Evolutionary conservation across 2,329 filamentous ascomycete genomes (phyloP).

Genomic region (Aspergillus vadensis): DNA sequence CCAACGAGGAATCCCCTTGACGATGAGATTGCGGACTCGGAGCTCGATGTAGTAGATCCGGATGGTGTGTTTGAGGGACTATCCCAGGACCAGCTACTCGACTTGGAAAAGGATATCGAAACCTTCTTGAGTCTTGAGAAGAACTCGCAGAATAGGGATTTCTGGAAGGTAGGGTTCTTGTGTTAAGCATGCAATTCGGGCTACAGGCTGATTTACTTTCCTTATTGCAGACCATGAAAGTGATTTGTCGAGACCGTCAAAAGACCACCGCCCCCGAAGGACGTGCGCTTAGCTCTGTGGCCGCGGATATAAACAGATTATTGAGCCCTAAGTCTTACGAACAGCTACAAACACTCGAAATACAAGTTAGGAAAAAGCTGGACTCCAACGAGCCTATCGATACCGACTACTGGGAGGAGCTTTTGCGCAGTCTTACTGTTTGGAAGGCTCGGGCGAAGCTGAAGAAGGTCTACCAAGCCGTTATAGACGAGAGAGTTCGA

Average conservation of each 20-base stretch:
- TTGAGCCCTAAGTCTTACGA: slow-evolving; percentile 81
- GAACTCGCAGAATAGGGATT: slow-evolving; percentile 75
- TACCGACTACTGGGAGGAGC: slow-evolving; percentile 95
- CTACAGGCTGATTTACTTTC: slow-evolving; percentile 13
- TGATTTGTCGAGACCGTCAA: slow-evolving; percentile 76
- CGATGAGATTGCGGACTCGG: slow-evolving; percentile 76
- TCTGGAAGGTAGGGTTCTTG: slow-evolving; percentile 68
- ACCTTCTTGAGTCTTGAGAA: slow-evolving; percentile 78
- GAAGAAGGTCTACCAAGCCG: slow-evolving; percentile 72
- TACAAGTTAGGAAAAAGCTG: slow-evolving; percentile 83
- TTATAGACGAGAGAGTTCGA: slow-evolving; percentile 69
- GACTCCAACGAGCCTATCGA: slow-evolving; percentile 89
- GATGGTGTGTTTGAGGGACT: slow-evolving; percentile 77
- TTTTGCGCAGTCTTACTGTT: slow-evolving; percentile 78
- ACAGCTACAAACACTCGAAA: slow-evolving; percentile 83
- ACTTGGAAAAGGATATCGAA: slow-evolving; percentile 81
- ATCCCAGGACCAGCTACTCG: slow-evolving; percentile 65
- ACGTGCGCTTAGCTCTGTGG: slow-evolving; percentile 77
- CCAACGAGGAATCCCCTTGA: slow-evolving; percentile 75
- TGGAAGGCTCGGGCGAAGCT: slow-evolving; percentile 92
- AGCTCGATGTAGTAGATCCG: slow-evolving; percentile 78
- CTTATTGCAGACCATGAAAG: slow-evolving; percentile 67
- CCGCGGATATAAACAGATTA: slow-evolving; percentile 84
- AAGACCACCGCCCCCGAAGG: slow-evolving; percentile 68
- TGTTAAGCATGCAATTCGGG: not conserved